Percentiles rank a stretch among this genome's conserved stretches.
phyloP scores from a whole-genome alignment of 2,329 filamentous ascomycete genomes.

The Monilinia vaccinii-corymbosi region DNA sequence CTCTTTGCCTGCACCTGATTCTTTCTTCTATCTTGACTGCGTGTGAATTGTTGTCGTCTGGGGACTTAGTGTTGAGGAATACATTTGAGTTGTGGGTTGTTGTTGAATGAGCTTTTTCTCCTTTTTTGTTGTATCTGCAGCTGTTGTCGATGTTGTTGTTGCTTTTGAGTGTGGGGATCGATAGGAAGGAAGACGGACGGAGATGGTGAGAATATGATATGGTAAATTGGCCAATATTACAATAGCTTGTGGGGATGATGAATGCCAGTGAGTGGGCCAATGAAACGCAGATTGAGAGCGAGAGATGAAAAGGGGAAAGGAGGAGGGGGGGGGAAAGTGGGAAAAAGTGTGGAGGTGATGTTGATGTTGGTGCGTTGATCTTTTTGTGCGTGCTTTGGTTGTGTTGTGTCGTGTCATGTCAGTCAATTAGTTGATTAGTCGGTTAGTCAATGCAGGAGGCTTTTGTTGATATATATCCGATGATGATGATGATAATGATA shows the following conservation, averaged over 20 bases:
- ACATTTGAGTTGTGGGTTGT: conserved; percentile 4
- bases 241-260: neutral
- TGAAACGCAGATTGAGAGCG: neutral
- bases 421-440: conserved; percentile 4
- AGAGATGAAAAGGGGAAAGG: neutral
- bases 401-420: neutral
- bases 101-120: neutral
- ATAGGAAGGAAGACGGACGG: neutral
- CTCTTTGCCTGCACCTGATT: conserved; percentile 5
- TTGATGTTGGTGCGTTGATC: neutral
- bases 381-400: neutral
- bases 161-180: neutral
- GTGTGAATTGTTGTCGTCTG: neutral
- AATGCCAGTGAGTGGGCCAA: neutral
- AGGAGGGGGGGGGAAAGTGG: neutral
- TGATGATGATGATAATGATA: neutral
- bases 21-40: conserved; percentile 6
- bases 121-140: neutral
- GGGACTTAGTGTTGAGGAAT: neutral
- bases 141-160: neutral
- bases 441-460: conserved; percentile 11
- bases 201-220: neutral
- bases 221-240: neutral
- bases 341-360: neutral
- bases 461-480: conserved; percentile 1